phyloP scores from a whole-genome alignment of 1,284 basidiomycete genomes.

The Irpex lacteus region DNA sequence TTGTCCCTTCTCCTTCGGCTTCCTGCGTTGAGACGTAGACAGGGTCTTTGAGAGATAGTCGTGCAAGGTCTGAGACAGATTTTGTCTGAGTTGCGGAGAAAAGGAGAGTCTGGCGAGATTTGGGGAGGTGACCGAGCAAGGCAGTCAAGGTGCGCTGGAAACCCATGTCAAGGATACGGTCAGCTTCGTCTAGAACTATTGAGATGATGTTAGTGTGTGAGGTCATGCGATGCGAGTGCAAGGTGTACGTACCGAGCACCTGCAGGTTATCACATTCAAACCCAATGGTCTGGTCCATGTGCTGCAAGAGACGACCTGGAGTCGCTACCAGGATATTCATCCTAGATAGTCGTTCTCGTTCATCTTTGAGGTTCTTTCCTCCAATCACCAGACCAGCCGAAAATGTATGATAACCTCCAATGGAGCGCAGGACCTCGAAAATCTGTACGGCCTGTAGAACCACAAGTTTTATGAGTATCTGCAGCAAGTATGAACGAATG shows the following conservation, averaged over 20 bases:
- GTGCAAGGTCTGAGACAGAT: conserved; percentile 86
- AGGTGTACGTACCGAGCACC: conserved; percentile 66
- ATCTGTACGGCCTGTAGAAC: conserved; percentile 86
- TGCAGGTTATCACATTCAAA: conserved; percentile 92
- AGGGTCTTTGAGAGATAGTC: conserved; percentile 86
- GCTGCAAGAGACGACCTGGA: conserved; percentile 92
- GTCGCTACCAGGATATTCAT: conserved; percentile 99
- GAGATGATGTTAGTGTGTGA: neutral
- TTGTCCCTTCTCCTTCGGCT: conserved; percentile 29
- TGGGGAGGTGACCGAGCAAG: conserved; percentile 84
- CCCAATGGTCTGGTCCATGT: conserved; percentile 97
- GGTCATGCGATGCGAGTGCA: neutral
- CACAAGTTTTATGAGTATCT: neutral
- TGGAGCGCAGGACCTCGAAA: conserved; percentile 91
- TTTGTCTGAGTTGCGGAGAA: conserved; percentile 98
- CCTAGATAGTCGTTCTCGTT: conserved; percentile 80
- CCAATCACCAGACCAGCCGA: conserved; percentile 96
- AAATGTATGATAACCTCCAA: conserved; percentile 89
- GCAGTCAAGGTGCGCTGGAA: conserved; percentile 90
- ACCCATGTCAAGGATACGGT: conserved; percentile 96
- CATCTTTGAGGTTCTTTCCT: conserved; percentile 94
- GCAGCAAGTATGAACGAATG: neutral
- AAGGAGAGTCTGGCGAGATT: conserved; percentile 87
- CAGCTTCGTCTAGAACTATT: conserved; percentile 93
- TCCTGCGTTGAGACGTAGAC: conserved; percentile 71